Base-by-base conservation (phyloP, 1,284 basidiomycete genomes). In the Ustilago shanxiensis region DNA sequence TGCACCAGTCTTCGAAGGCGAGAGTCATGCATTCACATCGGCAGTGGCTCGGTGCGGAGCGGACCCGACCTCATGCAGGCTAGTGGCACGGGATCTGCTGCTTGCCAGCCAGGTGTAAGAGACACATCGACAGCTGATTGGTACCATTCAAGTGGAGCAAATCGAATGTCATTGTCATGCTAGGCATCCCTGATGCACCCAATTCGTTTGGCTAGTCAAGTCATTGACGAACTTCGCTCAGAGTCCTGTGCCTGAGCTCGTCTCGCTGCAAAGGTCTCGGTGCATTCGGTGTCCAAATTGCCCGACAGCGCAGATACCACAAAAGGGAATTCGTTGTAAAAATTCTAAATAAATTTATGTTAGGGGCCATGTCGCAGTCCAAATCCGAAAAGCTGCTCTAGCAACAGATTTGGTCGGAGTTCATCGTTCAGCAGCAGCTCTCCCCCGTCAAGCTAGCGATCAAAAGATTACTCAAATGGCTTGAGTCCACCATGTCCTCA, bases 31-130 rank as follows among this genome's bases (percentile, higher is more conserved):
- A 33, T 33, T 5, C 5, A 33, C 11, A 11, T 7, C 11, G 31
- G 31, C 7, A 33, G 7, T 33, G 10, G 39, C 39, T 57, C 39
- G 55, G 39, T 57, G 55, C 55, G 55, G 41, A 47, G 55, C 39
- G 39, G 55, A 31, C 14, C 39, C 55, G 39, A 18, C 33, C 9
- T 29, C 13, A 16, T 14, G 13, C 39, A 41, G 39, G 13, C 18
- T n/a, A n/a, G 39, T 16, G 18, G 39, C 39, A 14, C 39, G 39
- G 39, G 39, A 41, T 41, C 4, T 41, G 39, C 5, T 41, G 9
- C 6, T 18, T 14, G 39, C 39, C 13, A 41, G 39, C 39, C n/a
- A 18, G 39, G 13, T 7, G 9, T 41, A 10, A 20, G 7, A 33
- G 31, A 11, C 31, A 33, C 11, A 33, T 33, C 8, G 39, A 41